Percentiles rank a stretch among this genome's conserved stretches.
phyloP scores from a whole-genome alignment of 306 rosid species.

The Ormosia emarginata region DNA sequence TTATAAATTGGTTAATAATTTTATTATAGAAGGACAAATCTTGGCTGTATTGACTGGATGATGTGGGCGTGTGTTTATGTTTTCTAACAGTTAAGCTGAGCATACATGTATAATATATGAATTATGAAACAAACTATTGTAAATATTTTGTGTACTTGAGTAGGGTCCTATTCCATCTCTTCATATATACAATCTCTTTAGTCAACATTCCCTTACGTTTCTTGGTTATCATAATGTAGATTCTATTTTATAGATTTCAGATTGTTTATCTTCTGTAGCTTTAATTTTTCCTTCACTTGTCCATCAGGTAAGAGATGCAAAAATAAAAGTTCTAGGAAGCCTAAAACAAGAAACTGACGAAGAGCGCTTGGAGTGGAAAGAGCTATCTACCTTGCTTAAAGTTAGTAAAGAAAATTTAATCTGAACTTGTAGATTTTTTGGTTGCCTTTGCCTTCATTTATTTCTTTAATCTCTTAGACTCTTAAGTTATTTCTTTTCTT shows the following conservation, averaged over 20 bases:
- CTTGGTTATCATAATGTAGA: slow-evolving; percentile 1
- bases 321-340: slow-evolving; percentile 72
- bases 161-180: not conserved
- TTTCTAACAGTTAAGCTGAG: not conserved
- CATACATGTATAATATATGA: not conserved
- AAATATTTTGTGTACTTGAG: not conserved
- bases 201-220: not conserved
- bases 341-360: slow-evolving; percentile 70
- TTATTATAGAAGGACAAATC: not conserved
- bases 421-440: not conserved
- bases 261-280: slow-evolving; percentile 8
- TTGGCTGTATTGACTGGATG: not conserved
- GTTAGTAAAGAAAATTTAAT: slow-evolving; percentile 37
- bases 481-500: not conserved
- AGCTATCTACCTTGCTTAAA: slow-evolving; percentile 67
- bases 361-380: slow-evolving; percentile 74
- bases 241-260: slow-evolving; percentile 7
- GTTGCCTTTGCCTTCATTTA: not conserved
- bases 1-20: not conserved
- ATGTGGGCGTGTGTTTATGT: not conserved
- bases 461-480: not conserved
- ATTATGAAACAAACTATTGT: not conserved
- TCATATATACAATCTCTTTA: not conserved
- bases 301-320: slow-evolving; percentile 80
- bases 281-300: slow-evolving; percentile 26